These are phyloP conservation scores for Suillus weaverae DNA, from an alignment of 768 basidiomycete genomes.

Conservation along the genomic window DNA sequence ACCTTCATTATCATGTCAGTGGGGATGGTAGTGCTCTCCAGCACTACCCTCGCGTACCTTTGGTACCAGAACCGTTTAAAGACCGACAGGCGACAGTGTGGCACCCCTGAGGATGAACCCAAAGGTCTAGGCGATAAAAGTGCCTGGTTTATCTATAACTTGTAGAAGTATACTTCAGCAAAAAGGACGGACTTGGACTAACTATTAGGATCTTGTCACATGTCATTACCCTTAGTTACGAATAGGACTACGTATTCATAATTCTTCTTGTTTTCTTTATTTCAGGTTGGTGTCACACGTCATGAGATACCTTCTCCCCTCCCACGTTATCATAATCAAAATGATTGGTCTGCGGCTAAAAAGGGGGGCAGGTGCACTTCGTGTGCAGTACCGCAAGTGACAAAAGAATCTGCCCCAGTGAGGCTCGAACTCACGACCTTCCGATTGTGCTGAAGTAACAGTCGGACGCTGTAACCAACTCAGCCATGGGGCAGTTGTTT, in stretches of 20 bases:
- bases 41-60: conserved; percentile 42
- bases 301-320: not conserved
- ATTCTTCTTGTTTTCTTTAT: not conserved
- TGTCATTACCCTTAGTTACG: not conserved
- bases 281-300: not conserved
- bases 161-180: conserved; percentile 27
- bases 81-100: conserved; percentile 33
- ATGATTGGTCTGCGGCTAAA: not conserved
- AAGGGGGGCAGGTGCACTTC: not conserved
- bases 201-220: not conserved
- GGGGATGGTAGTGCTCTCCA: conserved; percentile 38
- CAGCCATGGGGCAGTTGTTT: conserved; percentile 47
- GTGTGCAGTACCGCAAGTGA: not conserved
- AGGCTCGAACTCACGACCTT: conserved; percentile 57
- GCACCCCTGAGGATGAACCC: conserved; percentile 36
- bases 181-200: not conserved
- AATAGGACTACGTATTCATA: not conserved
- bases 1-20: conserved; percentile 38
- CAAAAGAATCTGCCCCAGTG: conserved; percentile 42
- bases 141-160: conserved; percentile 54
- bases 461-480: conserved; percentile 54
- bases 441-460: conserved; percentile 41
- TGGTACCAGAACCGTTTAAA: conserved; percentile 47
- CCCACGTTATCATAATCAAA: not conserved
- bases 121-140: conserved; percentile 48